These are phyloP conservation scores for Tagetes erecta DNA, from an alignment of 129 eudicot species.

Conservation along the genomic window DNA sequence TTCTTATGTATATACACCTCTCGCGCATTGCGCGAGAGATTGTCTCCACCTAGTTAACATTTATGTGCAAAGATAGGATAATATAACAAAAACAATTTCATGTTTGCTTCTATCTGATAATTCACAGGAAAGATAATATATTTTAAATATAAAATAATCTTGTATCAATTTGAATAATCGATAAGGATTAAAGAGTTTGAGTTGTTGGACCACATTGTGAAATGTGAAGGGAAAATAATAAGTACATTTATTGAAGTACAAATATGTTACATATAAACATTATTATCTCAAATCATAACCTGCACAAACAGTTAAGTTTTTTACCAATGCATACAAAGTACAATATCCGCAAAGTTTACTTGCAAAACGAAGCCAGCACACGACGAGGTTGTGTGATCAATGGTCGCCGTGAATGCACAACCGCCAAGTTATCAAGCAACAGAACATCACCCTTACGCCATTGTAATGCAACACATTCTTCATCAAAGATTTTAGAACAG, in stretches of 20 bases:
- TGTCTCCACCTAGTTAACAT: too few species aligned
- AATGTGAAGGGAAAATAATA: background rate
- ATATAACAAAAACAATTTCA: background rate
- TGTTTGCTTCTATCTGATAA: conserved; percentile 1
- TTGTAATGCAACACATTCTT: conserved; percentile 66
- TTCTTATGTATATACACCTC: too few species aligned
- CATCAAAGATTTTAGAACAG: conserved; percentile 58
- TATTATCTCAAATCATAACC: background rate
- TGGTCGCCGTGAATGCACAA: conserved; percentile 69
- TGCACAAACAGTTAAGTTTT: background rate
- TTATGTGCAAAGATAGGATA: background rate
- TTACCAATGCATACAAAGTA: background rate
- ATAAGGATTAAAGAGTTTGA: background rate
- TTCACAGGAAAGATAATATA: background rate
- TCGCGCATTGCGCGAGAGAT: too few species aligned
- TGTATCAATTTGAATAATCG: background rate
- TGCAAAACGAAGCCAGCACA: conserved; percentile 82
- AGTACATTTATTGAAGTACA: background rate
- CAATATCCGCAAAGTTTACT: conserved; percentile 30
- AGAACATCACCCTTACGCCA: conserved; percentile 80
- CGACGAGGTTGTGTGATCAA: conserved; percentile 68
- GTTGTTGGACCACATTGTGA: background rate
- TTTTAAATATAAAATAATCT: background rate
- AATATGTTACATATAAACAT: background rate
- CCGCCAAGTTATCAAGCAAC: conserved; percentile 72